A percentile compares a stretch with the other conserved stretches of the same genome.
phyloP scores from a whole-genome alignment of 139 green algal genomes.

The Micromonas pusilla region DNA sequence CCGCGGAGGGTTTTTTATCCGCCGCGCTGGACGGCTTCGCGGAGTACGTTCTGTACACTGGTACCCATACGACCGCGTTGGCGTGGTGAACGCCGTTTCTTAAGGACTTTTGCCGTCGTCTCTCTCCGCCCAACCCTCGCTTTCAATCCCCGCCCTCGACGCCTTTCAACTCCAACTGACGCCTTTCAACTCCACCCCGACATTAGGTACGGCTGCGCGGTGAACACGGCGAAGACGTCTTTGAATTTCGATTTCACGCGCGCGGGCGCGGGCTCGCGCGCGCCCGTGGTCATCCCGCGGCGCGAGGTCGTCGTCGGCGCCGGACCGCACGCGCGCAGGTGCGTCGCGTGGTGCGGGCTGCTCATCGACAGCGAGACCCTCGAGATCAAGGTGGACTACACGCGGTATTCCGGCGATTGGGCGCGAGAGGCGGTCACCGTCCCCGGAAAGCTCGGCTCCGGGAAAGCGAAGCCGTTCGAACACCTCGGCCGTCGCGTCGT shows the following conservation, averaged over 20 bases:
- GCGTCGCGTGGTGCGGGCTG: slow-evolving; percentile 81
- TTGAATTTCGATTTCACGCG: slow-evolving; percentile 52
- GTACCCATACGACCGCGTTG: too few species aligned
- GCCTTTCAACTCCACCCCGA: too few species aligned
- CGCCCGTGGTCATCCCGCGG: not conserved
- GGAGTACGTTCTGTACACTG: too few species aligned
- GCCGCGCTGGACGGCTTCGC: slow-evolving; percentile 49
- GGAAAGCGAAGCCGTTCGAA: not conserved
- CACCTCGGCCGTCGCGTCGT: not conserved
- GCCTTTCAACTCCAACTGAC: too few species aligned
- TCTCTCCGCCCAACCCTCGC: too few species aligned
- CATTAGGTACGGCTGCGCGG: slow-evolving; percentile 46
- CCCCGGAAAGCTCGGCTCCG: not conserved
- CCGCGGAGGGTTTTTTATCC: not conserved
- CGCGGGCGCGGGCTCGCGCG: not conserved
- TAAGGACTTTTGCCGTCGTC: too few species aligned
- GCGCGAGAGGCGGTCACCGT: slow-evolving; percentile 7
- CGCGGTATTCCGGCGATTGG: slow-evolving; percentile 46
- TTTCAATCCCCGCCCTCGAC: too few species aligned
- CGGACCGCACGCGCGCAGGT: slow-evolving; percentile 38
- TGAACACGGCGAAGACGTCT: slow-evolving; percentile 79
- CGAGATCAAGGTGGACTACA: slow-evolving; percentile 84
- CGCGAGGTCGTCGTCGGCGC: not conserved
- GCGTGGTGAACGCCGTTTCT: too few species aligned
- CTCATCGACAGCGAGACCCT: slow-evolving; percentile 64